A percentile compares a stretch with the other conserved stretches of the same genome.
Conservation (phyloP, 495 filamentous ascomycete species). For the Annulohypoxylon moriforme region DNA sequence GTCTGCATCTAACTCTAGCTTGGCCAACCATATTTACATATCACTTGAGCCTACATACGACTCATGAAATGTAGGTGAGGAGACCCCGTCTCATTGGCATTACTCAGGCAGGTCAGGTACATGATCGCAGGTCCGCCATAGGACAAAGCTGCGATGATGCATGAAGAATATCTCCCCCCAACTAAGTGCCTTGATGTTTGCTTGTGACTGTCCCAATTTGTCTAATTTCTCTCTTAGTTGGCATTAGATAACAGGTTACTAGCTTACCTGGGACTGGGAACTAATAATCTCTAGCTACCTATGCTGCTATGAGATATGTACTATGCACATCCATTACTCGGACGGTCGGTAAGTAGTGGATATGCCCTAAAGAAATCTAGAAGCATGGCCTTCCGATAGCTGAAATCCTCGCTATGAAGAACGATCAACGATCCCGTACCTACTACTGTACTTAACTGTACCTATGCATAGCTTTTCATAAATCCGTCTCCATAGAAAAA, state of each 20-base stretch:
- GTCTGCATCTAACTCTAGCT: neutral
- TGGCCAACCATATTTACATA: neutral
- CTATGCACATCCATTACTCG: neutral
- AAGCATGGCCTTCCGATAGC: neutral
- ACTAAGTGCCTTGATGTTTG: neutral
- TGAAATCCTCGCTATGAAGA: neutral
- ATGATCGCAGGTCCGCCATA: neutral
- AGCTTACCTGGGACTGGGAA: neutral
- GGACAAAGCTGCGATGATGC: neutral
- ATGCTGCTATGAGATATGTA: too few species aligned
- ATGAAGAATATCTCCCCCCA: neutral
- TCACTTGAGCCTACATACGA: neutral
- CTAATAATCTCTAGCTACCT: neutral
- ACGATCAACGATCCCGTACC: too few species aligned
- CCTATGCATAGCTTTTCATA: neutral
- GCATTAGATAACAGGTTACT: neutral
- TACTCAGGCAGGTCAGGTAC: constrained; percentile 10
- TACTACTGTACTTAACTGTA: too few species aligned
- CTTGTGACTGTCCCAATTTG: constrained; percentile 2
- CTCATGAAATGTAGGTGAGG: constrained; percentile 10
- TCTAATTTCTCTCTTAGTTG: neutral
- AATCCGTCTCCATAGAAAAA: neutral
- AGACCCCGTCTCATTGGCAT: constrained; percentile 7
- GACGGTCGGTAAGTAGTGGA: neutral
- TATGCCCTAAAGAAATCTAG: constrained; percentile 2